These are phyloP conservation scores for Lenzites betulinus DNA, from an alignment of 768 basidiomycete species.

Conservation along the genomic window DNA sequence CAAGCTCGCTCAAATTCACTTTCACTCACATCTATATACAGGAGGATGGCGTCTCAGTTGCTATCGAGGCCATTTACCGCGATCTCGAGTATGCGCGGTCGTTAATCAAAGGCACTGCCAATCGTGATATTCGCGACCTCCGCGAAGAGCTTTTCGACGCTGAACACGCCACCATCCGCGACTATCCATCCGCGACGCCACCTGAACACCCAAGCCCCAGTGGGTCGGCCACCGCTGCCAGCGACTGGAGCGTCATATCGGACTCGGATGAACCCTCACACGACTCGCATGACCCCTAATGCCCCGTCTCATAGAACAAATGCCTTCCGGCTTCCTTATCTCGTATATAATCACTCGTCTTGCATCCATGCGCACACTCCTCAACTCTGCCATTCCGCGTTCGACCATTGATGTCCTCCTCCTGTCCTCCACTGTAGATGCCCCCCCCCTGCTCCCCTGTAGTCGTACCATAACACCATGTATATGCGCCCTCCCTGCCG, in stretches of 20 bases:
- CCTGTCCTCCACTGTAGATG: conserved; percentile 5
- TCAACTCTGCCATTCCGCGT: not conserved
- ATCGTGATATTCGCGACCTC: conserved; percentile 13
- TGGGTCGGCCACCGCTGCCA: conserved; percentile 44
- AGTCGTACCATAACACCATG: conserved; percentile 8
- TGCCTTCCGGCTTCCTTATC: conserved; percentile 3
- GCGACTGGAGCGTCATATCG: conserved; percentile 89
- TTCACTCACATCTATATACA: conserved; percentile 32
- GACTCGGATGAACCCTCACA: conserved; percentile 51
- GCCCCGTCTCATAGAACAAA: not conserved
- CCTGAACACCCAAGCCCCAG: conserved; percentile 20
- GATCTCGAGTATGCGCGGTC: conserved; percentile 94
- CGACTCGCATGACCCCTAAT: conserved; percentile 7
- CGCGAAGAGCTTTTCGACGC: conserved; percentile 29
- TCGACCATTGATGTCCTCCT: not conserved
- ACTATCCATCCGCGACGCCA: conserved; percentile 25
- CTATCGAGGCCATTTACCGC: conserved; percentile 94
- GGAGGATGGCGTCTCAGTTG: conserved; percentile 94
- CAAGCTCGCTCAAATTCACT: not conserved
- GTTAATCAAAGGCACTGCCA: conserved; percentile 63
- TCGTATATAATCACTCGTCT: conserved; percentile 6
- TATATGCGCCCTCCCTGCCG: not conserved
- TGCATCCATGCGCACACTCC: not conserved
- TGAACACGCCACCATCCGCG: conserved; percentile 41
- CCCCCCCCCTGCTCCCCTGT: not conserved